These are phyloP conservation scores for Cyberlindnera nakhonratchasimensis DNA, from an alignment of 805 yeast genomes.

Conservation along the genomic window DNA sequence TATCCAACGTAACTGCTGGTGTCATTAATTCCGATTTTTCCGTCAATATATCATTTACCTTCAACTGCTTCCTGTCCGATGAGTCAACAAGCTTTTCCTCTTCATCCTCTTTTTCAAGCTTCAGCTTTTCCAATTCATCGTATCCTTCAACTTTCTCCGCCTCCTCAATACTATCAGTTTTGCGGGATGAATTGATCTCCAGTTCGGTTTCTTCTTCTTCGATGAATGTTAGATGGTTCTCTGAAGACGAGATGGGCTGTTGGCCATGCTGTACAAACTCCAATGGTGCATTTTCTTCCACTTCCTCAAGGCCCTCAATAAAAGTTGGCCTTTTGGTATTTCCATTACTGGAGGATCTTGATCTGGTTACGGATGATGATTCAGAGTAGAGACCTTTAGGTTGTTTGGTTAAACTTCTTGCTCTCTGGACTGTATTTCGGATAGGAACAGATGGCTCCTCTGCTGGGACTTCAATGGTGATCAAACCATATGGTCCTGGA, in stretches of 20 bases:
- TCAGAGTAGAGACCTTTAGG: conserved; percentile 13
- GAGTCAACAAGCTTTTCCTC: conserved; percentile 3
- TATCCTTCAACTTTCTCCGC: conserved; percentile 12
- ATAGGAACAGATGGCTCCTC: conserved; percentile 24
- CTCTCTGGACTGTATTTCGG: conserved; percentile 10
- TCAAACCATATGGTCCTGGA: conserved; percentile 71
- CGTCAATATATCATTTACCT: conserved; percentile 4
- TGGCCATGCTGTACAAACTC: conserved; percentile 5
- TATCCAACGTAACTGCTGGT: conserved; percentile 1
- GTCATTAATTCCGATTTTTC: background rate
- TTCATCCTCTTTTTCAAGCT: conserved; percentile 13
- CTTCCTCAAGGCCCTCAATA: conserved; percentile 22
- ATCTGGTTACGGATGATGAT: conserved; percentile 4
- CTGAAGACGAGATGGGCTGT: background rate
- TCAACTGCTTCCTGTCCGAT: conserved; percentile 1
- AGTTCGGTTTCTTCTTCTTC: conserved; percentile 15
- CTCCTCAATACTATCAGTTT: conserved; percentile 4
- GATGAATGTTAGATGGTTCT: conserved; percentile 16
- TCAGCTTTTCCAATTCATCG: conserved; percentile 9
- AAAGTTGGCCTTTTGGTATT: conserved; percentile 18
- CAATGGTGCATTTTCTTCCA: conserved; percentile 20
- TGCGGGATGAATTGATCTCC: conserved; percentile 1
- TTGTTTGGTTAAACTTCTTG: conserved; percentile 16
- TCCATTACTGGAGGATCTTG: conserved; percentile 14
- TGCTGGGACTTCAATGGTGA: conserved; percentile 65